Conservation (phyloP, 345 rosid genomes). For the Eucalyptus rudis region DNA sequence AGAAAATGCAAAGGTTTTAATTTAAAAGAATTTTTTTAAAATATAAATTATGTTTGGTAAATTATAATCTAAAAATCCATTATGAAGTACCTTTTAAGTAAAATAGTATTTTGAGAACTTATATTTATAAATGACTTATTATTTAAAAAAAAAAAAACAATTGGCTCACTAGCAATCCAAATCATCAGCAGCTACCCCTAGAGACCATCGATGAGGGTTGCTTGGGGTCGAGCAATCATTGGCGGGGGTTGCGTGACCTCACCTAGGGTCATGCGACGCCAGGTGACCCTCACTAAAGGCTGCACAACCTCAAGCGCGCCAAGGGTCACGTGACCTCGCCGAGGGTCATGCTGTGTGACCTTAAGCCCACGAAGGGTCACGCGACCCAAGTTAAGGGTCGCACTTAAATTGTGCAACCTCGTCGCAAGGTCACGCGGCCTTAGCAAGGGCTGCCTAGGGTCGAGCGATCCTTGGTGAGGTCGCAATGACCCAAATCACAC, state of each 20-base stretch:
- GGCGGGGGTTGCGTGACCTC: accelerated
- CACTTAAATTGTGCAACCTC: accelerated
- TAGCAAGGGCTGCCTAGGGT: no score
- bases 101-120: no score
- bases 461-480: accelerated
- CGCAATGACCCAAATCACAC: accelerated
- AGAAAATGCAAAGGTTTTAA: accelerated
- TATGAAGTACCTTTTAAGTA: no score
- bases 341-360: no score
- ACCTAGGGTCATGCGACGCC: no score
- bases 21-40: no score
- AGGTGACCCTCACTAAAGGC: no score
- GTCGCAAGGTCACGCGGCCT: accelerated
- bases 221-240: accelerated
- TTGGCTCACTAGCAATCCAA: accelerated
- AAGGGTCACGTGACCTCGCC: accelerated
- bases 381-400: accelerated
- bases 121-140: no score
- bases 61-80: no score
- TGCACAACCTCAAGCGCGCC: accelerated
- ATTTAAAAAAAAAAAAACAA: no score
- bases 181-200: accelerated
- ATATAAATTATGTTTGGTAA: no score
- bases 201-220: accelerated
- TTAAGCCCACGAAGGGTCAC: no score